These are phyloP conservation scores for Sarocladium kiliense DNA, from an alignment of 2,329 filamentous ascomycete species.

Conservation along the genomic window DNA sequence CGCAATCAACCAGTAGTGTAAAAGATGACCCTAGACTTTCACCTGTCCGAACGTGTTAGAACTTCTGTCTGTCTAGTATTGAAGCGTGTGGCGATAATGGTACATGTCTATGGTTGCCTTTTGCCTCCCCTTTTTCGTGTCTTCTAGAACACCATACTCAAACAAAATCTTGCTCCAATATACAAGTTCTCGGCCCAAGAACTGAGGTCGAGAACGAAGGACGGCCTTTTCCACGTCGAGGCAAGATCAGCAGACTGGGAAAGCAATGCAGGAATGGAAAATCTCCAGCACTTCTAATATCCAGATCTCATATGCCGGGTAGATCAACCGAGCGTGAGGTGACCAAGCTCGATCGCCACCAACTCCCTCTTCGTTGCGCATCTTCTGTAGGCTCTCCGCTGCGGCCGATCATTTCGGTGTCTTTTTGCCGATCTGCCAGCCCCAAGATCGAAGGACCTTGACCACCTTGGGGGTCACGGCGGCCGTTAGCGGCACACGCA, in stretches of 20 bases:
- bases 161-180: not conserved
- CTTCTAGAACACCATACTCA: not conserved
- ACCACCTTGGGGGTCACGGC: constrained; percentile 94
- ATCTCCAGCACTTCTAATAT: not conserved
- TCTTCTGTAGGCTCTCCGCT: no score
- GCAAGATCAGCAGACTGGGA: not conserved
- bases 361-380: no score
- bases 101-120: constrained; percentile 1
- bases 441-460: constrained; percentile 79
- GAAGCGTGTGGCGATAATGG: not conserved
- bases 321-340: not conserved
- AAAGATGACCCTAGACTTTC: no score
- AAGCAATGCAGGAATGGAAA: not conserved
- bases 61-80: not conserved
- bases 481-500: constrained; percentile 87
- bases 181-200: not conserved
- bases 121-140: not conserved
- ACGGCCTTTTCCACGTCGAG: not conserved
- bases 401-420: constrained; percentile 12
- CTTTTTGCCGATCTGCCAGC: constrained; percentile 88
- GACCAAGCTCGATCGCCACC: not conserved
- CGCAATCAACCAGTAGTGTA: no score
- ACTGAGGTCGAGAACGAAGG: not conserved
- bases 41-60: not conserved
- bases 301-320: not conserved